These are phyloP conservation scores for Begonia peltatifolia DNA, from an alignment of 306 rosid species.

Conservation along the genomic window DNA sequence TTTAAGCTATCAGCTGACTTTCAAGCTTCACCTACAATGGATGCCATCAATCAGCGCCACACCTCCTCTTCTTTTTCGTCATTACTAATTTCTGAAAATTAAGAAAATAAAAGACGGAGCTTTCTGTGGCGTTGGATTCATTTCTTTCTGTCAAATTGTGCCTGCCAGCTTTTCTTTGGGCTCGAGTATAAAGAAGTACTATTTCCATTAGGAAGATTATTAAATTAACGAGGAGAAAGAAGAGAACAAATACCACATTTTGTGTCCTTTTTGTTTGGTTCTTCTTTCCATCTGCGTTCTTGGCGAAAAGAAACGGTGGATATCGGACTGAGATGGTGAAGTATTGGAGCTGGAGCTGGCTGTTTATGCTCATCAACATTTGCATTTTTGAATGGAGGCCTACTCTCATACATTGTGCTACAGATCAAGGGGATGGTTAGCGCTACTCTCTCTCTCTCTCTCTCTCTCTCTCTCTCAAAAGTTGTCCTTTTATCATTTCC, in stretches of 20 bases:
- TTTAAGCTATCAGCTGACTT: too few species aligned
- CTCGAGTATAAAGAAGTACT: neutral
- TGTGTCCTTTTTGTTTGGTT: constrained; percentile 2
- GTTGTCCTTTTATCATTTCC: neutral
- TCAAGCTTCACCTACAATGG: too few species aligned
- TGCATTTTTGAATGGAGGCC: constrained; percentile 41
- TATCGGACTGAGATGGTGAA: constrained; percentile 17
- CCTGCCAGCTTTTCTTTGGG: neutral
- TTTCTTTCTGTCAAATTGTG: neutral
- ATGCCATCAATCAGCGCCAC: too few species aligned
- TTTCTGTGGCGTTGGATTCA: neutral
- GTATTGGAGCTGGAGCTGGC: constrained; percentile 29
- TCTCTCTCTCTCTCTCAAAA: constrained; percentile 1
- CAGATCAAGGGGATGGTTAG: constrained; percentile 85
- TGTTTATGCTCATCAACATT: constrained; percentile 35
- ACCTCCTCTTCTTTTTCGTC: too few species aligned
- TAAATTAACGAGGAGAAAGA: neutral
- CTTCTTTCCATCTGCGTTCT: neutral
- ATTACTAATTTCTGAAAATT: too few species aligned
- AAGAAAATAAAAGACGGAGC: constrained; percentile 3
- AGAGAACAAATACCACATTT: neutral
- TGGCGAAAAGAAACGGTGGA: constrained; percentile 4
- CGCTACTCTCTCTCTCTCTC: constrained; percentile 2
- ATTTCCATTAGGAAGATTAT: neutral
- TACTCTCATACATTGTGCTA: constrained; percentile 41